Percentiles rank a stretch among this genome's conserved stretches.
These are phyloP conservation scores for Xylaria sp. DNA, from an alignment of 2,329 filamentous ascomycete genomes.

Conservation along the genomic window DNA sequence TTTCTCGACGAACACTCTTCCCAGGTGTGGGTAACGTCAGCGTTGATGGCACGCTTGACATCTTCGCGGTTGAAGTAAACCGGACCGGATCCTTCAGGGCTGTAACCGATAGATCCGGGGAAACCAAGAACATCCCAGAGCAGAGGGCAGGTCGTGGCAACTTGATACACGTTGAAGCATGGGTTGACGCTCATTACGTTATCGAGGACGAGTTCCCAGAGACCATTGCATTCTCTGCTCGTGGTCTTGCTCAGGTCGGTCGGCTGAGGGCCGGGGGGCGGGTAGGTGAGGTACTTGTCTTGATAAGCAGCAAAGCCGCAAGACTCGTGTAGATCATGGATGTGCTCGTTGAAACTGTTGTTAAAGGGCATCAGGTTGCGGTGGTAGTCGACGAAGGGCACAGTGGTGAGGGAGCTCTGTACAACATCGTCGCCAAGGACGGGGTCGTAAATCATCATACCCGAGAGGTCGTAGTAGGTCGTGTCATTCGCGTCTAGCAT, in stretches of 20 bases:
- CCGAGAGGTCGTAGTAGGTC: constrained; percentile 47
- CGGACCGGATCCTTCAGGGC: constrained; percentile 50
- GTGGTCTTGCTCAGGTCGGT: constrained; percentile 38
- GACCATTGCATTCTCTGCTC: constrained; percentile 44
- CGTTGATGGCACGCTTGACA: constrained; percentile 65
- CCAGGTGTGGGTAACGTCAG: constrained; percentile 40
- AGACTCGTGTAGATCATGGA: constrained; percentile 44
- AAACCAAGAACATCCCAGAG: constrained; percentile 54
- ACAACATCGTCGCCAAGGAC: constrained; percentile 48
- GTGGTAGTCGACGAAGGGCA: constrained; percentile 53
- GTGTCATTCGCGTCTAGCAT: constrained; percentile 45
- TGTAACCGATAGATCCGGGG: constrained; percentile 59
- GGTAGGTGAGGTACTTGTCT: constrained; percentile 54
- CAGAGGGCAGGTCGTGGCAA: constrained; percentile 61
- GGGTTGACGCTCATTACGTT: constrained; percentile 53
- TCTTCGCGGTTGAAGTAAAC: constrained; percentile 68
- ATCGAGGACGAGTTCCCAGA: constrained; percentile 48
- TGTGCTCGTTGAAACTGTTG: constrained; percentile 48
- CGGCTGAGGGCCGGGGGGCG: constrained; percentile 54
- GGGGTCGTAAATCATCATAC: constrained; percentile 61
- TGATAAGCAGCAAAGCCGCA: constrained; percentile 56
- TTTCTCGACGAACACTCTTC: constrained; percentile 21
- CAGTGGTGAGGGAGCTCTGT: constrained; percentile 40
- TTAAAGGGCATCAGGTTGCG: constrained; percentile 51
- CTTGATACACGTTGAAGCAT: constrained; percentile 65